Evolutionary conservation across 1,284 basidiomycete species (phyloP).

Genomic region (Agroathelia rolfsii): DNA sequence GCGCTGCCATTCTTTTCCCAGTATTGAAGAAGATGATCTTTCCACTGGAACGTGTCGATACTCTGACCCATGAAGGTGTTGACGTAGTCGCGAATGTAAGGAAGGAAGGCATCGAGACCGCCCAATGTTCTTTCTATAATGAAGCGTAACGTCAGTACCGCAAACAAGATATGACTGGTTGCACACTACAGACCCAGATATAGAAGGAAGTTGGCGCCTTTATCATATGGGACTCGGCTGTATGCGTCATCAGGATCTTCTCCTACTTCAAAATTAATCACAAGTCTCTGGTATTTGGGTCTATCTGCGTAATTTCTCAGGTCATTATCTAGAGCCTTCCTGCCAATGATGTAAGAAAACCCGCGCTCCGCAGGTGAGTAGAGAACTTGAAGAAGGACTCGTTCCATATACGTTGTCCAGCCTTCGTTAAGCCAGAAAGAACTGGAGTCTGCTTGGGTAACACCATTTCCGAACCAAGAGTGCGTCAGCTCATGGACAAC

Average conservation of each 20-base stretch:
- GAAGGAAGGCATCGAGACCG: conserved; percentile 78
- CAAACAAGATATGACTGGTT: conserved; percentile 10
- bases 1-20: conserved; percentile 53
- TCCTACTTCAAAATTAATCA: conserved; percentile 76
- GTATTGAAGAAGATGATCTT: conserved; percentile 75
- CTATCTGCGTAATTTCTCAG: conserved; percentile 48
- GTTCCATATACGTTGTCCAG: conserved; percentile 93
- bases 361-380: conserved; percentile 76
- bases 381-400: conserved; percentile 67
- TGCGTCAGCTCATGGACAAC: conserved; percentile 74
- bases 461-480: conserved; percentile 82
- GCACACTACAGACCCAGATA: too few species aligned
- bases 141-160: conserved; percentile 1
- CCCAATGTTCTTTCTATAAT: conserved; percentile 73
- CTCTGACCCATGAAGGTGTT: conserved; percentile 71
- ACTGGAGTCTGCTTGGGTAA: conserved; percentile 61
- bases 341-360: conserved; percentile 73
- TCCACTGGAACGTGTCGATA: conserved; percentile 86
- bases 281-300: conserved; percentile 80
- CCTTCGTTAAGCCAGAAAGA: conserved; percentile 94
- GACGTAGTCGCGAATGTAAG: conserved; percentile 78
- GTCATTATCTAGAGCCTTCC: conserved; percentile 65
- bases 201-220: conserved; percentile 65
- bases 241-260: conserved; percentile 86
- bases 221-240: conserved; percentile 64